These are phyloP conservation scores for Ustilago shanxiensis DNA, from an alignment of 1,284 basidiomycete species.

Conservation along the genomic window DNA sequence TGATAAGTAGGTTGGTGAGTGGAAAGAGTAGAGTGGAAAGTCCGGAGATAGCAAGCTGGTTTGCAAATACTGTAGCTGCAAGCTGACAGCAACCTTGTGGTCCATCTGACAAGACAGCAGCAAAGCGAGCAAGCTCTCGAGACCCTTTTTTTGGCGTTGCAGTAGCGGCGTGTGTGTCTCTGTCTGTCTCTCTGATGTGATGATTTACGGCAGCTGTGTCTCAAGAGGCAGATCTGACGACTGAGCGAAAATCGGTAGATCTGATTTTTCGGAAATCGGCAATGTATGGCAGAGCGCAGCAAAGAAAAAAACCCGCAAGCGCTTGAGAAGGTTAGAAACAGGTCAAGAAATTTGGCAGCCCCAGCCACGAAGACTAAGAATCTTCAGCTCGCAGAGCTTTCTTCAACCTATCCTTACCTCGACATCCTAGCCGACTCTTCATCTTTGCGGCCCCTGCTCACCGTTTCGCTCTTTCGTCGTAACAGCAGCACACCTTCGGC, in stretches of 20 bases:
- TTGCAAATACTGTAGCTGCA: constrained; percentile 6
- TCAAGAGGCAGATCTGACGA: too few relatives aligned
- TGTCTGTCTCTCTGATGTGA: too few relatives aligned
- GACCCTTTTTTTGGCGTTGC: constrained; percentile 34
- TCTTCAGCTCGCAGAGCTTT: too few relatives aligned
- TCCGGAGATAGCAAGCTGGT: neutral
- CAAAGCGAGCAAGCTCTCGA: too few relatives aligned
- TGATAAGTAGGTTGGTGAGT: too few relatives aligned
- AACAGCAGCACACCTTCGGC: too few relatives aligned
- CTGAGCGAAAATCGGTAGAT: constrained; percentile 49
- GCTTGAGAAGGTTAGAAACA: neutral
- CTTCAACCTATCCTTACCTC: neutral
- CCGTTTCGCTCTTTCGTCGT: neutral
- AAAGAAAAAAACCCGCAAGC: constrained; percentile 14
- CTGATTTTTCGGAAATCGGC: constrained; percentile 32
- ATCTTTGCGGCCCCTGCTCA: too few relatives aligned
- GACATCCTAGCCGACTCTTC: neutral
- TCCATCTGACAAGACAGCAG: constrained; percentile 2
- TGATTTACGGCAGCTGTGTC: too few relatives aligned
- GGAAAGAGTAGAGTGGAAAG: neutral
- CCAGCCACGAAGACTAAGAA: too few relatives aligned
- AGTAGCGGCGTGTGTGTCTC: too few relatives aligned
- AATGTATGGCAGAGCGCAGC: constrained; percentile 35
- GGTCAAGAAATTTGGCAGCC: constrained; percentile 17
- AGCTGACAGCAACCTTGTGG: constrained; percentile 8